Evolutionary conservation across 768 basidiomycete species (phyloP).

Genomic region (Lactifluus rugatus): DNA sequence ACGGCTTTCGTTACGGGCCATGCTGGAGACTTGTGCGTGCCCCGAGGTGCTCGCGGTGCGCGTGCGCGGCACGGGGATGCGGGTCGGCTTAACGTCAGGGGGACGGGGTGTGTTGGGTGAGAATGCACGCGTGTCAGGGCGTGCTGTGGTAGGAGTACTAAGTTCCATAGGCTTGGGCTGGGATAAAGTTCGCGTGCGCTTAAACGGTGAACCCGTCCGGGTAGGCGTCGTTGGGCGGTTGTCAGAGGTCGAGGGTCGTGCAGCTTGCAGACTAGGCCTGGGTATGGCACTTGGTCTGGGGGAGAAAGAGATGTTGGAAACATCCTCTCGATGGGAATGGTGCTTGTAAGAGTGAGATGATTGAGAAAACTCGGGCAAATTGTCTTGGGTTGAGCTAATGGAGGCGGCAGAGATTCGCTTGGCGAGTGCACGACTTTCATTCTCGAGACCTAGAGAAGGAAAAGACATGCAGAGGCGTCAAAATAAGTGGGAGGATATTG

Average conservation of each 20-base stretch:
- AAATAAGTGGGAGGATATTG: slow-evolving; percentile 8
- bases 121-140: slow-evolving; percentile 17
- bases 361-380: slow-evolving; percentile 19
- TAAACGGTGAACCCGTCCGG: slow-evolving; percentile 22
- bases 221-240: slow-evolving; percentile 15
- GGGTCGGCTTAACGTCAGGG: slow-evolving; percentile 31
- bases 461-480: slow-evolving; percentile 8
- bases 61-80: slow-evolving; percentile 38
- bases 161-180: slow-evolving; percentile 43
- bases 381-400: slow-evolving; percentile 45
- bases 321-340: slow-evolving; percentile 21
- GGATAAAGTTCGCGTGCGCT: slow-evolving; percentile 56
- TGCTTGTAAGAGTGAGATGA: slow-evolving; percentile 20
- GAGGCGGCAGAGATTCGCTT: slow-evolving; percentile 71
- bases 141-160: slow-evolving; percentile 30
- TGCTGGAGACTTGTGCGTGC: slow-evolving; percentile 22
- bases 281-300: slow-evolving; percentile 39
- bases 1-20: slow-evolving; percentile 26
- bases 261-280: slow-evolving; percentile 34
- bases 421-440: slow-evolving; percentile 68
- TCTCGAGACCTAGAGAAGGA: slow-evolving; percentile 55
- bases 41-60: slow-evolving; percentile 36
- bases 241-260: slow-evolving; percentile 26
- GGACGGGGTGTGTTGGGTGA: slow-evolving; percentile 31
- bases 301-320: slow-evolving; percentile 21